These are phyloP conservation scores for Agastache rugosa DNA, from an alignment of 257 asterid species.

Conservation along the genomic window DNA sequence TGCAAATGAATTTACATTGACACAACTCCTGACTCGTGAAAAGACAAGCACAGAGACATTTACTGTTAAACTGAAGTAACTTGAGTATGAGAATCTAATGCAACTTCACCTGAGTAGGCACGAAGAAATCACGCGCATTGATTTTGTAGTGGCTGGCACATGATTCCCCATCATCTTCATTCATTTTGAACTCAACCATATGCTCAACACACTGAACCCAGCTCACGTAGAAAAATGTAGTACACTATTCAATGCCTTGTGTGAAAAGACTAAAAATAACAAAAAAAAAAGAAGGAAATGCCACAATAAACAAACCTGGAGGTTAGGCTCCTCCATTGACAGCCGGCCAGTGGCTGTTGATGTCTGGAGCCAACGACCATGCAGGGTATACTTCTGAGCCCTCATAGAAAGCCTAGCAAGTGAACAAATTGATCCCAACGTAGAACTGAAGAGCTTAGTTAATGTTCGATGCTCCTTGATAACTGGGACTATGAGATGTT, in stretches of 20 bases:
- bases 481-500: conserved; percentile 86
- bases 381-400: conserved; percentile 83
- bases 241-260: conserved; percentile 20
- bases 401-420: conserved; percentile 86
- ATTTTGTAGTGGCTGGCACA: conserved; percentile 53
- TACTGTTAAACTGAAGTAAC: conserved; percentile 12
- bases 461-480: conserved; percentile 90
- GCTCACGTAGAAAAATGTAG: conserved; percentile 27
- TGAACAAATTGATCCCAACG: conserved; percentile 87
- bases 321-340: conserved; percentile 98
- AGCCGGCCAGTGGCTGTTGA: conserved; percentile 96
- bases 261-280: not conserved
- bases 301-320: conserved; percentile 66
- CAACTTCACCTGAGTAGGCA: conserved; percentile 83
- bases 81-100: conserved; percentile 28
- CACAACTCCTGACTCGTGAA: conserved; percentile 29
- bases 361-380: conserved; percentile 99
- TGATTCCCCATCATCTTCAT: conserved; percentile 50
- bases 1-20: conserved; percentile 15
- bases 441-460: conserved; percentile 86
- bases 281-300: conserved; percentile 3
- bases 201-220: conserved; percentile 82
- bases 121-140: conserved; percentile 88
- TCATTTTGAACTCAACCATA: conserved; percentile 77
- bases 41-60: conserved; percentile 15